These are phyloP conservation scores for Claviceps sp. DNA, from an alignment of 2,329 filamentous ascomycete genomes.

Conservation along the genomic window DNA sequence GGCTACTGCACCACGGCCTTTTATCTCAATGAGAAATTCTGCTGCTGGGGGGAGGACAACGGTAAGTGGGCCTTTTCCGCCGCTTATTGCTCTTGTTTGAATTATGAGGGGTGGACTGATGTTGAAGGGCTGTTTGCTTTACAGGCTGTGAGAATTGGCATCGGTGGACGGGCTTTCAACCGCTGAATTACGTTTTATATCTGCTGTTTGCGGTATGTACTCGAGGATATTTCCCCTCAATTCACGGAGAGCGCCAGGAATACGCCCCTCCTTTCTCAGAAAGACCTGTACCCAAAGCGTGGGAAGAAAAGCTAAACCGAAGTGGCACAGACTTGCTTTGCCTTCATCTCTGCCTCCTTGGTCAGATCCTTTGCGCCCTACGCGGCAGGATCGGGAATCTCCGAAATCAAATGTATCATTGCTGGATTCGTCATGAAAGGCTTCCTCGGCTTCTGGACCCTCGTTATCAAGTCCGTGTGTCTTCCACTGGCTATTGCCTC, in stretches of 20 bases:
- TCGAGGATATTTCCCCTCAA: too few relatives aligned
- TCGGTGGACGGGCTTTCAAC: slow-evolving; percentile 66
- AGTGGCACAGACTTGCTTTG: slow-evolving; percentile 51
- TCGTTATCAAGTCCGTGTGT: slow-evolving; percentile 86
- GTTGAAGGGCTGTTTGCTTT: neutral
- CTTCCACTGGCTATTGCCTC: slow-evolving; percentile 87
- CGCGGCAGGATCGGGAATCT: slow-evolving; percentile 90
- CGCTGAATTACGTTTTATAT: slow-evolving; percentile 78
- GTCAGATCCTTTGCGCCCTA: slow-evolving; percentile 92
- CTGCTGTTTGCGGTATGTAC: slow-evolving; percentile 62
- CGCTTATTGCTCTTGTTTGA: neutral
- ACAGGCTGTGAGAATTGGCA: slow-evolving; percentile 79
- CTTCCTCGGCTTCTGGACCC: slow-evolving; percentile 81
- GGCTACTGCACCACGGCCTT: slow-evolving; percentile 94
- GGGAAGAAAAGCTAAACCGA: neutral
- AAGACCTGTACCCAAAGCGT: neutral
- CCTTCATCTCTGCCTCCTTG: slow-evolving; percentile 66
- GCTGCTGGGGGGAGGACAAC: slow-evolving; percentile 90
- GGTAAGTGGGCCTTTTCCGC: slow-evolving; percentile 31
- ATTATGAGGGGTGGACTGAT: neutral
- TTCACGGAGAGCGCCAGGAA: too few relatives aligned
- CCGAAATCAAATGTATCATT: slow-evolving; percentile 98
- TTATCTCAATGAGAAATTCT: slow-evolving; percentile 95
- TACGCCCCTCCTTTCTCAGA: neutral
- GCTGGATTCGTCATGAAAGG: slow-evolving; percentile 99